A percentile compares a stretch with the other conserved stretches of the same genome.
phyloP scores from a whole-genome alignment of 139 green algal species.

The Chlorella sp. region DNA sequence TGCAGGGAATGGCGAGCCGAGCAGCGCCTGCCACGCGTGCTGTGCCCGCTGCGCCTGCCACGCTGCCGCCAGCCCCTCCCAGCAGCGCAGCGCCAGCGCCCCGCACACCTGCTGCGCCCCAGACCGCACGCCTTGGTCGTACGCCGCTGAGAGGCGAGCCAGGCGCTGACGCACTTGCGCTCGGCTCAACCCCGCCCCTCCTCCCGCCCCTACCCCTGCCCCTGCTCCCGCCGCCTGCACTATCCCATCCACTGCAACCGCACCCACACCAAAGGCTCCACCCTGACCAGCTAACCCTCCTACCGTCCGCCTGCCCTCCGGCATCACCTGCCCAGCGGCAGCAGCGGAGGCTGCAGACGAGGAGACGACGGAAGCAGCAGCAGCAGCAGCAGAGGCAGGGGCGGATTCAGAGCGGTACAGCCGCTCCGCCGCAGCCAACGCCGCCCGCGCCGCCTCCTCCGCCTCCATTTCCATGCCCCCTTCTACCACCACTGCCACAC shows the following conservation, averaged over 20 bases:
- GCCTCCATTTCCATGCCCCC: not conserved
- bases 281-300: not conserved
- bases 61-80: not conserved
- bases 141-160: not conserved
- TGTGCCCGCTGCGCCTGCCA: not conserved
- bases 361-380: not conserved
- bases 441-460: not conserved
- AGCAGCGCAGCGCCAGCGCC: not conserved
- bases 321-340: not conserved
- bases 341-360: not conserved
- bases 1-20: not conserved
- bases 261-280: no score
- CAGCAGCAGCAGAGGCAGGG: not conserved
- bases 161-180: not conserved
- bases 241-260: no score
- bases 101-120: not conserved
- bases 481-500: not conserved
- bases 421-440: no score
- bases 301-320: not conserved
- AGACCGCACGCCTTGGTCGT: not conserved
- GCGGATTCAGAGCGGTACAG: no score
- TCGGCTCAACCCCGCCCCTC: not conserved
- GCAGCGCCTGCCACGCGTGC: not conserved
- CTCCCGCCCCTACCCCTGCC: not conserved
- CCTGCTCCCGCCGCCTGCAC: no score